Evolutionary conservation across 768 basidiomycete species (phyloP).

Genomic region (Harrya chromipes): DNA sequence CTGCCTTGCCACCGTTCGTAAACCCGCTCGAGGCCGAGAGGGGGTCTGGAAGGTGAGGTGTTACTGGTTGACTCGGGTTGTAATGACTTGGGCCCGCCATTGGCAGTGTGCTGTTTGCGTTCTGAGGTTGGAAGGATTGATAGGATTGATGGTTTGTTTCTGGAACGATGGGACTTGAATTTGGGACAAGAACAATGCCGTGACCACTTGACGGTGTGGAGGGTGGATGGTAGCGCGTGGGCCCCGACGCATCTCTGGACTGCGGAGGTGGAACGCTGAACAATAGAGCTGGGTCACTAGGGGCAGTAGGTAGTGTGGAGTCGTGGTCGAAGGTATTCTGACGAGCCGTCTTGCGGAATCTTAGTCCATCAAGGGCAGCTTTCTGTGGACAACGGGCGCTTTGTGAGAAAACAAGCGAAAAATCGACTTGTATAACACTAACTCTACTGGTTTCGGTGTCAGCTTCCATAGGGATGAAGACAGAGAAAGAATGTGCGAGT

Average conservation of each 20-base stretch:
- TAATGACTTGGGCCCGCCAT: constrained; percentile 38
- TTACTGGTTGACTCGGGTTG: constrained; percentile 34
- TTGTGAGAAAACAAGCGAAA: constrained; percentile 30
- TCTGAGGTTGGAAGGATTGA: constrained; percentile 37
- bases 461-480: constrained; percentile 47
- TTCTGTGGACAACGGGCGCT: constrained; percentile 37
- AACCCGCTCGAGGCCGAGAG: constrained; percentile 61
- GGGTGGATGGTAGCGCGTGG: constrained; percentile 57
- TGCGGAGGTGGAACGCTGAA: constrained; percentile 50
- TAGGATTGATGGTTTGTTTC: constrained; percentile 40
- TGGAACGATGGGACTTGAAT: constrained; percentile 60
- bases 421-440: constrained; percentile 34
- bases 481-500: constrained; percentile 17
- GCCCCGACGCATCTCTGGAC: constrained; percentile 71
- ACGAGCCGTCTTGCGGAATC: constrained; percentile 44
- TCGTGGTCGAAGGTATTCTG: constrained; percentile 27
- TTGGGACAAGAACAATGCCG: constrained; percentile 69
- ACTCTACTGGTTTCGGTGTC: constrained; percentile 51
- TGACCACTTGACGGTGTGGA: constrained; percentile 41
- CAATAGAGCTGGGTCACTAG: constrained; percentile 54
- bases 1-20: constrained; percentile 37
- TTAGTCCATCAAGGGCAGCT: constrained; percentile 43
- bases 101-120: constrained; percentile 41
- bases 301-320: constrained; percentile 52
- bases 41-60: constrained; percentile 44